These are phyloP conservation scores for Aspergillus bertholletiae DNA, from an alignment of 495 filamentous ascomycete genomes.

Conservation along the genomic window DNA sequence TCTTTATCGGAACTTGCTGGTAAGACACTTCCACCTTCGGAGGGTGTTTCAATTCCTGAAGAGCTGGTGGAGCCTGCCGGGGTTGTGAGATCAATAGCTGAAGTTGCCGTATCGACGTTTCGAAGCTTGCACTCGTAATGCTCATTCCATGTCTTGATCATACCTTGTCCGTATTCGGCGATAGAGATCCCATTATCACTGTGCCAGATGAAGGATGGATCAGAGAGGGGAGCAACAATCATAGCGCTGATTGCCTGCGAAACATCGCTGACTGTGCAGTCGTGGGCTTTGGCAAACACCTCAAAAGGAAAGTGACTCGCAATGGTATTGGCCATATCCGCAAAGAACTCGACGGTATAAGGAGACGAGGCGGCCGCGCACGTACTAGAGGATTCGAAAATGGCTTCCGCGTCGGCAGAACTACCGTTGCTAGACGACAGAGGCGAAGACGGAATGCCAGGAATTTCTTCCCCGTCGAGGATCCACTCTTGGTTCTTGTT, in stretches of 20 bases:
- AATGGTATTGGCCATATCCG: conserved; percentile 14
- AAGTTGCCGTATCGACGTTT: background rate
- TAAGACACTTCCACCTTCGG: background rate
- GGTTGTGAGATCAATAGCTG: background rate
- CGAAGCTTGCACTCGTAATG: background rate
- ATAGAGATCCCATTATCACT: conserved; percentile 3
- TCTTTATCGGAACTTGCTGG: background rate
- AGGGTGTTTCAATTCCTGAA: no score
- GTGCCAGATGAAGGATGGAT: conserved; percentile 3
- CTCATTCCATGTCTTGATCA: conserved; percentile 14
- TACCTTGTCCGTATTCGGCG: conserved; percentile 9
- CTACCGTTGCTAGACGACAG: background rate
- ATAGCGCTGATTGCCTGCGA: conserved; percentile 14
- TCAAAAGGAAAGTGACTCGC: conserved; percentile 15
- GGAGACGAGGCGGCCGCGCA: background rate
- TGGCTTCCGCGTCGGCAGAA: background rate
- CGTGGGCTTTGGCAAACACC: conserved; percentile 14
- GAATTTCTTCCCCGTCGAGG: background rate
- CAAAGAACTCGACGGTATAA: conserved; percentile 19
- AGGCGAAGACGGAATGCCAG: background rate
- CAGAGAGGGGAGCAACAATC: conserved; percentile 14
- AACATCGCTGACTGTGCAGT: conserved; percentile 12
- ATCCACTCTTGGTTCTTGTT: background rate
- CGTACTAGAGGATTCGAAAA: background rate
- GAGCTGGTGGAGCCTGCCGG: background rate